A percentile compares a stretch with the other conserved stretches of the same genome.
Evolutionary conservation across 257 asterid species (phyloP).

Genomic region (Leptodermis oblonga): DNA sequence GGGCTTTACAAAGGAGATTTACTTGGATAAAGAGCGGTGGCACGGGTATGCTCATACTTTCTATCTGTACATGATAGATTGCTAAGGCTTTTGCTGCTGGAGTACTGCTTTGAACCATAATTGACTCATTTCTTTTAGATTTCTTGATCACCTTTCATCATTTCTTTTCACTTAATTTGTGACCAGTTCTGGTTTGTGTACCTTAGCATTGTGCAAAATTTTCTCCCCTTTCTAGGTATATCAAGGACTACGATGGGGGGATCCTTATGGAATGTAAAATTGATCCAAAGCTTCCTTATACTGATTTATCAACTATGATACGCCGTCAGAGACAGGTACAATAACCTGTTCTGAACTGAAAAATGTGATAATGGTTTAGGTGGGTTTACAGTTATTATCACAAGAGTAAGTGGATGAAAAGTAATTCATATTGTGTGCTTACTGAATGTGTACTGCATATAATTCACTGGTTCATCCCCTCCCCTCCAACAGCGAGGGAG

Average conservation of each 20-base stretch:
- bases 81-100: neutral
- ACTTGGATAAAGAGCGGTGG: slow-evolving; percentile 94
- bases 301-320: slow-evolving; percentile 95
- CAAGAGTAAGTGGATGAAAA: neutral
- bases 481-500: neutral
- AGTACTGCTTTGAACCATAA: neutral
- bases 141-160: neutral
- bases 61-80: slow-evolving; percentile 7
- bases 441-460: neutral
- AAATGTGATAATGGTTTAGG: neutral
- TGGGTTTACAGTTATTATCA: neutral
- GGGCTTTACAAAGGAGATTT: slow-evolving; percentile 98
- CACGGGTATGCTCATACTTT: slow-evolving; percentile 63
- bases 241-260: slow-evolving; percentile 97
- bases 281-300: slow-evolving; percentile 95
- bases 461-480: neutral
- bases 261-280: slow-evolving; percentile 98
- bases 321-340: slow-evolving; percentile 92
- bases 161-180: neutral
- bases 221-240: slow-evolving; percentile 47
- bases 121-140: neutral
- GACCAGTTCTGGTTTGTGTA: slow-evolving; percentile 6
- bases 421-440: neutral
- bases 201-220: slow-evolving; percentile 12
- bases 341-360: slow-evolving; percentile 9